Percentiles rank a stretch among this genome's conserved stretches.
These are phyloP conservation scores for Daldinia decipiens DNA, from an alignment of 495 filamentous ascomycete species.

Conservation along the genomic window DNA sequence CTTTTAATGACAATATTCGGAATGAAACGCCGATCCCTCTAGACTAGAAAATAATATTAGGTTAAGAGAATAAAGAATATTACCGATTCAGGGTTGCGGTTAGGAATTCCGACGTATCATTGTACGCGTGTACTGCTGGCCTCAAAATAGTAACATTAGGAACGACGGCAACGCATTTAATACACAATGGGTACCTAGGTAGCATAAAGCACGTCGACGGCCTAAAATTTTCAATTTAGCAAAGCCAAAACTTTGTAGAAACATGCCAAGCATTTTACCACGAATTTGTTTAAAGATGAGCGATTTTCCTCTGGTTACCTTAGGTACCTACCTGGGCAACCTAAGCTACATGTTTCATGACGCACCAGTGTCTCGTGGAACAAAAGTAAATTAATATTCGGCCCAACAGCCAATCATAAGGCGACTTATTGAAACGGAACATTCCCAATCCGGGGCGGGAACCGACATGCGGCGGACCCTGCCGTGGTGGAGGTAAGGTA, in stretches of 20 bases:
- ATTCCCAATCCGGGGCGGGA: constrained; percentile 20
- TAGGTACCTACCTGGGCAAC: no score
- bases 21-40: not conserved
- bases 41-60: not conserved
- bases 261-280: not conserved
- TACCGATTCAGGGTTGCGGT: not conserved
- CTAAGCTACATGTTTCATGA: constrained; percentile 13
- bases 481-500: not conserved
- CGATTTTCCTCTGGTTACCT: no score
- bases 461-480: constrained; percentile 17
- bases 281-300: not conserved
- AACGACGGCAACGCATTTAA: not conserved
- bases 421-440: constrained; percentile 29
- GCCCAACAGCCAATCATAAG: constrained; percentile 11
- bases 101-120: not conserved
- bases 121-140: no score
- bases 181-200: not conserved
- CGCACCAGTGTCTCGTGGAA: not conserved
- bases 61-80: not conserved
- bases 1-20: not conserved
- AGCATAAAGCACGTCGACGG: not conserved
- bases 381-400: constrained; percentile 1
- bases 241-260: not conserved
- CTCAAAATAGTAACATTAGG: no score
- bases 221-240: not conserved